Evolutionary conservation across 2,329 filamentous ascomycete genomes (phyloP), one percentile per base, ranked within the genome.

Genomic region (Dothistroma septosporum): DNA sequence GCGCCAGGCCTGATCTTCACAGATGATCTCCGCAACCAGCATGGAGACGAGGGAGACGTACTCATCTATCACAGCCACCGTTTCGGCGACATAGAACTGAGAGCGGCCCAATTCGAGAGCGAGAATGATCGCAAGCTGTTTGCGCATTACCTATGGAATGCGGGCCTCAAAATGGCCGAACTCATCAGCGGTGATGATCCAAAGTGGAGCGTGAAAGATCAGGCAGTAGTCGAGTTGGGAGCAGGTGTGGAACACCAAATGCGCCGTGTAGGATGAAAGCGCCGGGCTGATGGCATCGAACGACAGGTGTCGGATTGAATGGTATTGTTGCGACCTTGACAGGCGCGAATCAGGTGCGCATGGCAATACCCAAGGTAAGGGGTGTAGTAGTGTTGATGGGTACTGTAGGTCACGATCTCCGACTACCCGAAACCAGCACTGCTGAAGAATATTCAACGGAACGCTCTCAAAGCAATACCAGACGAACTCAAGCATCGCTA

Each of bases 81-180:
- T 10, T 73, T 71, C 46, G 75, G 75, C 11, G 66, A 74, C 9
- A 64, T 80, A n/a, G 74, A 78, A 57, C 67, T 81, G 44, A 63
- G 62, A 7, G 74, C 76, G 1, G 77, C 78, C 8, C 75, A 80
- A 65, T 67, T 85, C 76, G 71, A 76, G 33, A 77, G 73, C 33
- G 83, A 86, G 58, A 75, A 79, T 32, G 82, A 85, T 67, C 76
- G 86, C 54, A 73, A 75, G 21, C 80, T 90, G 49, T 91, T 90
- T 71, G 85, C 85, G 63, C 88, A 91, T 71, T 90, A 87, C 72
- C 75, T 91, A 28, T 91, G 88, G 88, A 91, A 91, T 74, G 80
- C 87, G 7, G 77, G 78, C 0, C 69, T 81, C 31, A 69, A 79
- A 64, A 73, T 79, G 73, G 78, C 72, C 4, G 78, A 80, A 67